A percentile compares a stretch with the other conserved stretches of the same genome.
These are phyloP conservation scores for Pilobolus umbonatus DNA, from an alignment of 192 early-diverging fungal species.

Conservation along the genomic window DNA sequence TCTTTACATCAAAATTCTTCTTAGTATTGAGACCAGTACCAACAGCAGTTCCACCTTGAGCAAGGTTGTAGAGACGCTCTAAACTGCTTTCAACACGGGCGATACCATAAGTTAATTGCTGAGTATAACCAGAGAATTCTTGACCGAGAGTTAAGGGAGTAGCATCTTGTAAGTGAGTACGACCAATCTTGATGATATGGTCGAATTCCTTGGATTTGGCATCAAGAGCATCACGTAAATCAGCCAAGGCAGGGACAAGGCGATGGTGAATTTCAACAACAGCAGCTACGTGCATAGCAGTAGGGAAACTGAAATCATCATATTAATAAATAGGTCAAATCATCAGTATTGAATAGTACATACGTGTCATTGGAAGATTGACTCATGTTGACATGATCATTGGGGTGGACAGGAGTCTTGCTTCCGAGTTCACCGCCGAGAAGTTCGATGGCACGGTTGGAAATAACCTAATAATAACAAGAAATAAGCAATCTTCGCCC, in stretches of 20 bases:
- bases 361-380: conserved; percentile 97
- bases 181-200: conserved; percentile 98
- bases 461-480: conserved; percentile 67
- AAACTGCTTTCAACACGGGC: conserved; percentile 80
- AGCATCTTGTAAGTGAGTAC: conserved; percentile 98
- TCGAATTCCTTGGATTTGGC: conserved; percentile 78
- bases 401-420: conserved; percentile 97
- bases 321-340: neutral
- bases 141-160: conserved; percentile 96
- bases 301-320: conserved; percentile 70
- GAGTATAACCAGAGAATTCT: conserved; percentile 98
- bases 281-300: conserved; percentile 99
- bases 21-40: conserved; percentile 97
- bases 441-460: conserved; percentile 97
- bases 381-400: conserved; percentile 99
- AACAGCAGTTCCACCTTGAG: conserved; percentile 95
- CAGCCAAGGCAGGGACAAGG: conserved; percentile 82
- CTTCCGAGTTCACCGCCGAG: conserved; percentile 85
- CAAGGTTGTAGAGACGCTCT: conserved; percentile 87
- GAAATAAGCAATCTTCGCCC: neutral
- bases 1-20: conserved; percentile 85
- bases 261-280: conserved; percentile 77
- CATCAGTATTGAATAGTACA: neutral
- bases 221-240: conserved; percentile 75
- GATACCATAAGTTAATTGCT: conserved; percentile 85